Percentiles rank a stretch among this genome's conserved stretches.
phyloP scores from a whole-genome alignment of 2,329 filamentous ascomycete genomes.

The Fusarium tuaranense region DNA sequence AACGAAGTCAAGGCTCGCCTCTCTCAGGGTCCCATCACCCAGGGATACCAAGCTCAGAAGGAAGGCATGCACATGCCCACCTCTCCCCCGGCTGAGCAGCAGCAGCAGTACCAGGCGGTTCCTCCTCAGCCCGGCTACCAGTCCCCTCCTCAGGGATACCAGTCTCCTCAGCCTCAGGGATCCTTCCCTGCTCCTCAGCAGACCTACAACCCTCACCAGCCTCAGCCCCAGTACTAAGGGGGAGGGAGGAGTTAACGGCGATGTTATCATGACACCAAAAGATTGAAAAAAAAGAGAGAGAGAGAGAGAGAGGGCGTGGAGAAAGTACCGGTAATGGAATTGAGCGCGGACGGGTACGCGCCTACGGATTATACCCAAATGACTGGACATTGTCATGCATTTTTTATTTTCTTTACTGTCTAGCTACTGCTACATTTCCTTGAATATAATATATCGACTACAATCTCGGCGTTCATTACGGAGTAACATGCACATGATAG shows the following conservation, averaged over 20 bases:
- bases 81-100: slow-evolving; percentile 32
- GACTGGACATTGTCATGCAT: slow-evolving; percentile 30
- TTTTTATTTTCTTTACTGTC: background rate
- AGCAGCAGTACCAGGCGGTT: slow-evolving; percentile 22
- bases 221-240: slow-evolving; percentile 39
- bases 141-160: slow-evolving; percentile 32
- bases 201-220: slow-evolving; percentile 41
- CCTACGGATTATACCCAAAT: slow-evolving; percentile 42
- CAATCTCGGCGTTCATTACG: background rate
- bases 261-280: slow-evolving; percentile 16
- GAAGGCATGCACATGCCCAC: slow-evolving; percentile 53
- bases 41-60: slow-evolving; percentile 53
- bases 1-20: slow-evolving; percentile 59
- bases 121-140: slow-evolving; percentile 30
- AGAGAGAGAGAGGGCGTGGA: background rate
- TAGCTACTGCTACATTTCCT: background rate
- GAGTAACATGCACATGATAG: background rate
- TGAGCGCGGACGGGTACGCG: slow-evolving; percentile 28
- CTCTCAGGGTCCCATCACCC: slow-evolving; percentile 44
- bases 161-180: slow-evolving; percentile 38
- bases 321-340: slow-evolving; percentile 2
- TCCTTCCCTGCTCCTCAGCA: slow-evolving; percentile 39
- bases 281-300: background rate
- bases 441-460: background rate
- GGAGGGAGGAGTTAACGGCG: background rate